Evolutionary conservation across 805 yeast genomes (phyloP).

Genomic region (Diddensiella santjacobensis): DNA sequence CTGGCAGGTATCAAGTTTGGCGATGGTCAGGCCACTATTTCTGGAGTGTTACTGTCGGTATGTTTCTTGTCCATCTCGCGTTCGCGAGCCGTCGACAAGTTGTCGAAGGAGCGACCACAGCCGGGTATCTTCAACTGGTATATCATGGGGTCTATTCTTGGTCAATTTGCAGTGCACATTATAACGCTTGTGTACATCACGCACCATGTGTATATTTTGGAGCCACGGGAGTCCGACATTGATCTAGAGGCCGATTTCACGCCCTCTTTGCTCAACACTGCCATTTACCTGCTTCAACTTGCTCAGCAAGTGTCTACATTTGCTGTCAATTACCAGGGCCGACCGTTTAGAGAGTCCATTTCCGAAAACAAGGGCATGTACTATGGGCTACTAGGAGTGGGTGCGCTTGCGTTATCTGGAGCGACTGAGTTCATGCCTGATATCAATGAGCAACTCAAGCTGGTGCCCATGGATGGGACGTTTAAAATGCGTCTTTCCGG

Average conservation of each 20-base stretch:
- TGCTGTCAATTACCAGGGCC: conserved; percentile 96
- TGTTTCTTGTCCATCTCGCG: conserved; percentile 95
- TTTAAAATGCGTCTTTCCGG: conserved; percentile 78
- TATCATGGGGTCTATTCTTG: conserved; percentile 96
- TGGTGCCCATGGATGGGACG: conserved; percentile 73
- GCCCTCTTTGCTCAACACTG: conserved; percentile 92
- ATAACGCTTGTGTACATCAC: conserved; percentile 78
- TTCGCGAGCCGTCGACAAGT: conserved; percentile 83
- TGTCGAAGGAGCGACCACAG: conserved; percentile 93
- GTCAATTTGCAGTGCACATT: conserved; percentile 94
- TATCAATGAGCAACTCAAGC: conserved; percentile 83
- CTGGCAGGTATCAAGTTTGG: conserved; percentile 98
- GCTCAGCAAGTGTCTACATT: conserved; percentile 97
- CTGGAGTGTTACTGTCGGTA: conserved; percentile 87
- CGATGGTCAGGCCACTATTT: conserved; percentile 94
- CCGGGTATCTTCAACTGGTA: conserved; percentile 93
- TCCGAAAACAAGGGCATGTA: conserved; percentile 94
- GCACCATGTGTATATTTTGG: conserved; percentile 74
- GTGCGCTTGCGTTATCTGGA: conserved; percentile 82
- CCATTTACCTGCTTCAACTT: conserved; percentile 88
- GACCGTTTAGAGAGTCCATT: conserved; percentile 91
- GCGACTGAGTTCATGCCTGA: conserved; percentile 95
- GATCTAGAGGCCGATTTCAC: conserved; percentile 84
- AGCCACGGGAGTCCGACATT: conserved; percentile 87
- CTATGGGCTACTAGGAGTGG: conserved; percentile 89